Evolutionary conservation across 2,329 filamentous ascomycete genomes (phyloP), one percentile per base, ranked within the genome.

Genomic region (Cladosporium sp.): DNA sequence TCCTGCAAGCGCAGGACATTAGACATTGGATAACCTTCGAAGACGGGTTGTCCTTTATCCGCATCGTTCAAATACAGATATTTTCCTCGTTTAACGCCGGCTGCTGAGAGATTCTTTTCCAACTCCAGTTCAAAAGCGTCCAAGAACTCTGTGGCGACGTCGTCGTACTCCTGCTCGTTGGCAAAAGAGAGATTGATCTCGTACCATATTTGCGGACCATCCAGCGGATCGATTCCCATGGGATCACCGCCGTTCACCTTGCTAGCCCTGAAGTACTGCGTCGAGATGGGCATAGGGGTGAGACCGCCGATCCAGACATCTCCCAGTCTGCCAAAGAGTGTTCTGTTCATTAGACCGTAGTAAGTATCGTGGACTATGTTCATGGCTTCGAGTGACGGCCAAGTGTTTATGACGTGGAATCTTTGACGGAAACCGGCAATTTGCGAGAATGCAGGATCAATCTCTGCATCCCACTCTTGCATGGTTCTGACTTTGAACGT

Each of bases 1-100:
- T 44, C 22, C 35, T 48, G 57, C 52, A 66, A 19, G 32, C 51
- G 44, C 35, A 45, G 24, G 34, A 56, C 44, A 15, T 61, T 65
- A 12, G 57, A 56, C 32, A 25, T 34, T 10, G 64, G 61, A 39
- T 66, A 66, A 9, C 61, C 55, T 19, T 47, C 53, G 10, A 66
- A 58, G 1, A 63, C 59, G 45, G 65, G 57, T 52, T 66, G 64
- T 4, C 37, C 55, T 25, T 55, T 56, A 19, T 56, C 49, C 7
- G 64, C 64, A 51, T 65, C 61, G 57, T 66, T 65, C 55, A 62
- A 48, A 52, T 64, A 65, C 20, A 64, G 28, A 9, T 32, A 32
- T 9, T 32, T 32, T 10, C 28, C 28, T 3, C 28, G 28, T 10
- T 32, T 32, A 10, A 32, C 12, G 4, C 28, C 28, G 28, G 28